Evolutionary conservation across 352 stramenopile species (phyloP), one percentile per base, ranked within the genome.

Genomic region (Phytophthora palmivora): DNA sequence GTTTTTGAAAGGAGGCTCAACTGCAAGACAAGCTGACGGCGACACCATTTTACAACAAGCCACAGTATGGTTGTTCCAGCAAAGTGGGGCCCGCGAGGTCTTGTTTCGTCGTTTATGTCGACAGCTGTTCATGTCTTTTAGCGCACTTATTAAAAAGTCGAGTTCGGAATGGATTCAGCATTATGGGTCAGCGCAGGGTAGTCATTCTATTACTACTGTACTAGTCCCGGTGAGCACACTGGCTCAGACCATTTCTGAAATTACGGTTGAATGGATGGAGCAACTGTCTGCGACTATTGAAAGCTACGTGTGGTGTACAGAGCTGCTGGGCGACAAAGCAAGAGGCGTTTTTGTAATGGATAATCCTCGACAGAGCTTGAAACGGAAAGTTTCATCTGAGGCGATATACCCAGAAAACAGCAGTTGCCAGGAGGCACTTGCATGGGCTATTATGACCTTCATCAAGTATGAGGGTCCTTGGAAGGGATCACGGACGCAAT

Each of bases 271-370:
- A n/a, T 93, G 84, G 84, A 64, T 90, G 44, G 69, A 89, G 34
- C 80, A 89, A 24, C 56, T 93, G 30, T 69, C 66, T 41, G 84
- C 82, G 4, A 91, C 80, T 14, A 44, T 81, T 10, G 82, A 91
- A 18, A 80, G 66, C 37, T 91, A 76, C 33, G 51, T 63, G 18
- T 93, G 84, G 84, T 87, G 65, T 48, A 60, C 67, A 12, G 60
- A 75, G 16, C 50, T 90, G 2, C 58, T 93, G 12, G 80, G 69
- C 16, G 66, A 73, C 6, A 63, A 78, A 3, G n/a, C n/a, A n/a
- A 45, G 46, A 14, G 24, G 7, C 11, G 50, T 81, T 24, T 51
- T 84, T 41, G 43, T 46, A 26, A n/a, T 38, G 7, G 11, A 12
- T 14, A 21, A 37, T 42, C 18, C 11, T 18, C 46, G 24, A 9